A percentile compares a stretch with the other conserved stretches of the same genome.
These are phyloP conservation scores for Suillus alpinus DNA, from an alignment of 768 basidiomycete species.

Conservation along the genomic window DNA sequence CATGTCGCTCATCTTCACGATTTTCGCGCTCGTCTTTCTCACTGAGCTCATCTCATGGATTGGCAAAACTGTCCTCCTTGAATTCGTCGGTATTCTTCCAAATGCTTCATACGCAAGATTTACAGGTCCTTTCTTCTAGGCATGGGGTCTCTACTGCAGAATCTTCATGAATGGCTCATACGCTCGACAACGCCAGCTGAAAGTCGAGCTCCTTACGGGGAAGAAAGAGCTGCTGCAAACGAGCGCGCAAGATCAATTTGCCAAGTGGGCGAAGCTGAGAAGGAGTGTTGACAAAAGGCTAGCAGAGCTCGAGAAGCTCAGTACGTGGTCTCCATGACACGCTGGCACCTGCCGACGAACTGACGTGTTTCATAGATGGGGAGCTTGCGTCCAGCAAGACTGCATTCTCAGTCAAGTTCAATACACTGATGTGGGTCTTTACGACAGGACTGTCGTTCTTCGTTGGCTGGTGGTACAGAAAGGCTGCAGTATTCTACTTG, in stretches of 20 bases:
- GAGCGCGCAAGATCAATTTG: conserved; percentile 95
- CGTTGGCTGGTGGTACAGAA: conserved; percentile 90
- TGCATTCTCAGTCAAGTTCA: conserved; percentile 70
- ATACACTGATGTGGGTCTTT: conserved; percentile 67
- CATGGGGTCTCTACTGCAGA: conserved; percentile 67
- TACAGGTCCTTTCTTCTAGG: conserved; percentile 40
- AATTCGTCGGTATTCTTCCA: conserved; percentile 55
- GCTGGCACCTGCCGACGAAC: conserved; percentile 2
- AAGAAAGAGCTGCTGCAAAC: conserved; percentile 88
- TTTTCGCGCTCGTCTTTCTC: conserved; percentile 78
- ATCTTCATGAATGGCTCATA: conserved; percentile 58
- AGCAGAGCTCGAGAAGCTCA: conserved; percentile 87
- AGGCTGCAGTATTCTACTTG: conserved; percentile 88
- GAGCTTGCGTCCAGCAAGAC: conserved; percentile 59
- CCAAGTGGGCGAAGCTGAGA: conserved; percentile 95
- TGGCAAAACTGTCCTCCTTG: conserved; percentile 79
- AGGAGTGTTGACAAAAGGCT: conserved; percentile 90
- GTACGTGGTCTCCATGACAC: conserved; percentile 46
- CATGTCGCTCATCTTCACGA: conserved; percentile 80
- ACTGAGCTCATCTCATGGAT: conserved; percentile 88
- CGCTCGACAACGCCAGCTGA: conserved; percentile 65
- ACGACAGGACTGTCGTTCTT: conserved; percentile 87
- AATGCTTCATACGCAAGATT: conserved; percentile 5
- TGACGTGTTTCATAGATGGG: conserved; percentile 48
- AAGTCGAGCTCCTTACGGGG: conserved; percentile 72